These are phyloP conservation scores for Pichia sp. DNA, from an alignment of 1,139 yeast species.

Conservation along the genomic window DNA sequence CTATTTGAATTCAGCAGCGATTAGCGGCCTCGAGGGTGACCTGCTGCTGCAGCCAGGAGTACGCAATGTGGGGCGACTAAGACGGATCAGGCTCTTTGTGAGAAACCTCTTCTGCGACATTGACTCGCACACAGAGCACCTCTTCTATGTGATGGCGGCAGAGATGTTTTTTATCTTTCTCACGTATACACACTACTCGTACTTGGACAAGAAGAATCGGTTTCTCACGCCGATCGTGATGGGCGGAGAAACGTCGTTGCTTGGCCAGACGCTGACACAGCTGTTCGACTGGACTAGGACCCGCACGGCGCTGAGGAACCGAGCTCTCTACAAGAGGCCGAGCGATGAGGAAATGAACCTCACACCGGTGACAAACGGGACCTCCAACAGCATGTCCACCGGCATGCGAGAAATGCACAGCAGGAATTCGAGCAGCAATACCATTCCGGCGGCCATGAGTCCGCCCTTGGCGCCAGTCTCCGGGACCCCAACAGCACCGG, in stretches of 20 bases:
- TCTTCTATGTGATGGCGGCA: constrained; percentile 25
- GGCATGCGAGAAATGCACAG: constrained; percentile 5
- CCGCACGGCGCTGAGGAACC: background rate
- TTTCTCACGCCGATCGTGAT: constrained; percentile 29
- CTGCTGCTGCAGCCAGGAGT: background rate
- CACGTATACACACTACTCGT: constrained; percentile 29
- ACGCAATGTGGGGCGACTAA: background rate
- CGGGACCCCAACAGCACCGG: background rate
- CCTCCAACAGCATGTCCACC: background rate
- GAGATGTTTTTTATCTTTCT: constrained; percentile 28
- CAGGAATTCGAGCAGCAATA: background rate
- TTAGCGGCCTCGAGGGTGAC: background rate
- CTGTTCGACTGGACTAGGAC: constrained; percentile 33
- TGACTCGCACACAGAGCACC: constrained; percentile 21
- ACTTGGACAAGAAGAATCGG: constrained; percentile 28
- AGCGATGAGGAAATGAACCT: constrained; percentile 5
- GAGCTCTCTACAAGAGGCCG: background rate
- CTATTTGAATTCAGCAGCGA: constrained; percentile 3
- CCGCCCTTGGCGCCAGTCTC: background rate
- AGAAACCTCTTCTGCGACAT: constrained; percentile 5
- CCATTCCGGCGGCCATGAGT: background rate
- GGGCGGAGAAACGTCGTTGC: constrained; percentile 42
- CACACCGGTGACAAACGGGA: background rate
- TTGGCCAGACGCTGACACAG: constrained; percentile 58
- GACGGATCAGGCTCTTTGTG: background rate